Conservation (phyloP, 805 yeast species). For the Kodamaea leandrae region DNA sequence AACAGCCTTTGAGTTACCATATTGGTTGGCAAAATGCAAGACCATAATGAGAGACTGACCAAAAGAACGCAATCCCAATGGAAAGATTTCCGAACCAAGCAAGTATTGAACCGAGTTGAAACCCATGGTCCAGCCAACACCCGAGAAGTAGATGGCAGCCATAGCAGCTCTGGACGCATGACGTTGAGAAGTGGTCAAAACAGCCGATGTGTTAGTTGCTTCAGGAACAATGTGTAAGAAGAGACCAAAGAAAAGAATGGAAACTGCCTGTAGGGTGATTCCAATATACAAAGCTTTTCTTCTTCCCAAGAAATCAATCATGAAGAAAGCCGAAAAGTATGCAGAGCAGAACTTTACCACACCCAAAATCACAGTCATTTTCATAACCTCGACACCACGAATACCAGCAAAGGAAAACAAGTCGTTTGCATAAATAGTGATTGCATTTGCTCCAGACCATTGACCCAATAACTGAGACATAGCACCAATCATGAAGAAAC, state of each 20-base stretch:
- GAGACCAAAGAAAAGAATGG: conserved; percentile 21
- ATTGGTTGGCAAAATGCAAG: conserved; percentile 27
- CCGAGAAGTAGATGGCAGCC: conserved; percentile 24
- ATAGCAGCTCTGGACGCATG: conserved; percentile 21
- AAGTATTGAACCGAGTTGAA: conserved; percentile 25
- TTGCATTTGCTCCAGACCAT: conserved; percentile 27
- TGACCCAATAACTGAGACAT: conserved; percentile 23
- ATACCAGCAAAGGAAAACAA: conserved; percentile 22
- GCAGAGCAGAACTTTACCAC: conserved; percentile 24
- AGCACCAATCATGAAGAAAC: conserved; percentile 21
- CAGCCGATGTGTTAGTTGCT: conserved; percentile 13
- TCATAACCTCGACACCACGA: conserved; percentile 19
- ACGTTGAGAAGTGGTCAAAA: conserved; percentile 15
- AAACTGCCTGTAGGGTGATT: conserved; percentile 18
- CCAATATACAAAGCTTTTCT: conserved; percentile 22
- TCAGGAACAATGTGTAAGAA: conserved; percentile 22
- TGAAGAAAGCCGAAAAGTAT: conserved; percentile 22
- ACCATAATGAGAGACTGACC: conserved; percentile 25
- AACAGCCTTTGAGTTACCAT: conserved; percentile 26
- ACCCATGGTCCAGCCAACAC: conserved; percentile 26
- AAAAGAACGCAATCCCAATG: conserved; percentile 23
- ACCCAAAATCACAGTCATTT: conserved; percentile 25
- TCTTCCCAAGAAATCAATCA: conserved; percentile 24
- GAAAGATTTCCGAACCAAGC: conserved; percentile 25
- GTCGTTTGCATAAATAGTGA: conserved; percentile 24